A percentile compares a stretch with the other conserved stretches of the same genome.
phyloP scores from a whole-genome alignment of 2,329 filamentous ascomycete species.

The Colletotrichum sp. region DNA sequence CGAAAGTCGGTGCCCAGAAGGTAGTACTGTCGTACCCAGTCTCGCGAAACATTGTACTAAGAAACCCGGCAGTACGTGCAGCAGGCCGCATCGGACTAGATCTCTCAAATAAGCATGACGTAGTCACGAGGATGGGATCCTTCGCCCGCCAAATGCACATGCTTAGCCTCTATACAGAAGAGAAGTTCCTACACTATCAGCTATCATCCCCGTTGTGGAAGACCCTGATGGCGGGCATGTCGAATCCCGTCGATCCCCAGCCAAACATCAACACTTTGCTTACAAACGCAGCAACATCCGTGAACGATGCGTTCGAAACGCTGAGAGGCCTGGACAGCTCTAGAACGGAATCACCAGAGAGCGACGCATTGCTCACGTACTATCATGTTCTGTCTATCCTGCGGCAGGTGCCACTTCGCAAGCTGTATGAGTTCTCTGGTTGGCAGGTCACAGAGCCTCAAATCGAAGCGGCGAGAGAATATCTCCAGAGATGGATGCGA shows the following conservation, averaged over 20 bases:
- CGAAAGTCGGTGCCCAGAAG: background rate
- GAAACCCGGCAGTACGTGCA: background rate
- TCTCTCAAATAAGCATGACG: background rate
- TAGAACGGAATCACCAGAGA: background rate
- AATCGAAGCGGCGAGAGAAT: background rate
- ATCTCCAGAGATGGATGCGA: background rate
- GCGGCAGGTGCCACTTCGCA: background rate
- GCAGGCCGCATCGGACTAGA: background rate
- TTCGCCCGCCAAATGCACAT: background rate
- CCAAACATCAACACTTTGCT: background rate
- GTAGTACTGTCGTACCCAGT: background rate
- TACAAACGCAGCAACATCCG: background rate
- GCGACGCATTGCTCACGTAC: background rate
- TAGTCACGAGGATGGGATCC: background rate
- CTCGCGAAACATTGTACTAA: fast-evolving
- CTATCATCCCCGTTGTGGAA: background rate
- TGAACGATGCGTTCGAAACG: background rate
- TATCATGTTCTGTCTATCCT: background rate
- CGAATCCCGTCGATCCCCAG: no score
- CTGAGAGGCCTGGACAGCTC: background rate
- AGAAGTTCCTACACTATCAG: background rate
- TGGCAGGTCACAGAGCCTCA: background rate
- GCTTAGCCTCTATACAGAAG: background rate
- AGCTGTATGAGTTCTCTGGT: background rate
- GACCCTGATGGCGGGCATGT: background rate